Conservation (phyloP, 495 filamentous ascomycete genomes). For the Neurospora sublineolata region DNA sequence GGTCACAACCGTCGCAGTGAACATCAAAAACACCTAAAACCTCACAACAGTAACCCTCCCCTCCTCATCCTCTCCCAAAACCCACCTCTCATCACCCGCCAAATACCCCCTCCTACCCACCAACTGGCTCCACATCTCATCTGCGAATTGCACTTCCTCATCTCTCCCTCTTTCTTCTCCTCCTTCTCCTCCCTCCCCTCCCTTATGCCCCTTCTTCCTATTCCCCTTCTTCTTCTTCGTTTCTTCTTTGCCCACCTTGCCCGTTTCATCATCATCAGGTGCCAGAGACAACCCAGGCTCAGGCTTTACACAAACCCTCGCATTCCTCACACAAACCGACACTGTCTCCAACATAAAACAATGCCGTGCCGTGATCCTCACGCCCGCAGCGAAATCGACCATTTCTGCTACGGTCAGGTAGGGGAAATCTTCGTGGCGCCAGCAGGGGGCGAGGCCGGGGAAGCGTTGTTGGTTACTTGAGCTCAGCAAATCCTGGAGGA, state of each 20-base stretch:
- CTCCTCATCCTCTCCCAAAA: constrained; percentile 46
- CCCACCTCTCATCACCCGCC: constrained; percentile 50
- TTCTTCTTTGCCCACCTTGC: too few species aligned
- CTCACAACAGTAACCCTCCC: constrained; percentile 43
- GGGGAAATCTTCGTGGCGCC: constrained; percentile 44
- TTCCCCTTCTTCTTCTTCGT: neutral
- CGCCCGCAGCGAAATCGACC: constrained; percentile 39
- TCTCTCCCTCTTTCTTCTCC: constrained; percentile 8
- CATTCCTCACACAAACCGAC: constrained; percentile 18
- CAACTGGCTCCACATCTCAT: constrained; percentile 40
- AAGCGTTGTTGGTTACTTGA: constrained; percentile 6
- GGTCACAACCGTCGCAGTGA: neutral
- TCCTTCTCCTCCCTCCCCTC: constrained; percentile 6
- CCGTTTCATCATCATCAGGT: too few species aligned
- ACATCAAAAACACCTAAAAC: constrained; percentile 25
- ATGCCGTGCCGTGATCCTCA: constrained; percentile 45
- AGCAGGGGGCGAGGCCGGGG: constrained; percentile 38
- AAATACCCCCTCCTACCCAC: constrained; percentile 44
- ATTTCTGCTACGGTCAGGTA: constrained; percentile 46
- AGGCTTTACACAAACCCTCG: constrained; percentile 10
- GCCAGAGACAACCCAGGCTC: too few species aligned
- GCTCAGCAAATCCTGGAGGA: neutral
- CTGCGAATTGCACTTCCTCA: constrained; percentile 29
- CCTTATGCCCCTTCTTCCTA: neutral
- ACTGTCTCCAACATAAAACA: constrained; percentile 36